A percentile compares a stretch with the other conserved stretches of the same genome.
Conservation (phyloP, 495 filamentous ascomycete genomes). For the Lepidopterella palustris region DNA sequence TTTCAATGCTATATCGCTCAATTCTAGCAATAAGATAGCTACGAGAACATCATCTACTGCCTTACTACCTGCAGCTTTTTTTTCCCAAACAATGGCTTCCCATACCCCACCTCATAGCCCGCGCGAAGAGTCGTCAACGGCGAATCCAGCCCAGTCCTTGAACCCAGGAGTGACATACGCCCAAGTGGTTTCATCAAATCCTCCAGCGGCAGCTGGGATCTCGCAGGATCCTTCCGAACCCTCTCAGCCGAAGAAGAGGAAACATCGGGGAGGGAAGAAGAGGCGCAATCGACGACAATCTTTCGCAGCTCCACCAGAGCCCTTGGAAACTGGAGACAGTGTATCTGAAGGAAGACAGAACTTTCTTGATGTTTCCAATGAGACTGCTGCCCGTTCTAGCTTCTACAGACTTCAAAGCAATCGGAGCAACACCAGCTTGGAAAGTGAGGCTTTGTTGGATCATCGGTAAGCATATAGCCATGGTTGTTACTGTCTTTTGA, state of each 20-base stretch:
- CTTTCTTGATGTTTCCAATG: constrained; percentile 28
- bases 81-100: neutral
- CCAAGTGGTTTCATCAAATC: neutral
- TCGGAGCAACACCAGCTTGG: constrained; percentile 35
- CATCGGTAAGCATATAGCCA: constrained; percentile 21
- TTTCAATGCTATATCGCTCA: no score
- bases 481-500: neutral
- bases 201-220: neutral
- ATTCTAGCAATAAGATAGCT: neutral
- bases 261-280: constrained; percentile 51
- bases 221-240: neutral
- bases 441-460: constrained; percentile 39
- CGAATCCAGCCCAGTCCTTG: neutral
- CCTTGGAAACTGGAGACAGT: constrained; percentile 32
- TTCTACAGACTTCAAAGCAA: constrained; percentile 34
- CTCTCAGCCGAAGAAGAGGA: constrained; percentile 36
- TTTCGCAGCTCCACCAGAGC: constrained; percentile 49
- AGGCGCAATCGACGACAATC: constrained; percentile 58
- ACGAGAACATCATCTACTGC: neutral
- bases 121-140: neutral
- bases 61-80: neutral
- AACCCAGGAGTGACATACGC: neutral
- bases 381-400: constrained; percentile 24
- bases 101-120: neutral
- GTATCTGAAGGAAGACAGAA: constrained; percentile 22